Percentiles rank a stretch among this genome's conserved stretches.
Evolutionary conservation across 1,284 basidiomycete genomes (phyloP).

Genomic region (Cryptococcus jaspeensis): DNA sequence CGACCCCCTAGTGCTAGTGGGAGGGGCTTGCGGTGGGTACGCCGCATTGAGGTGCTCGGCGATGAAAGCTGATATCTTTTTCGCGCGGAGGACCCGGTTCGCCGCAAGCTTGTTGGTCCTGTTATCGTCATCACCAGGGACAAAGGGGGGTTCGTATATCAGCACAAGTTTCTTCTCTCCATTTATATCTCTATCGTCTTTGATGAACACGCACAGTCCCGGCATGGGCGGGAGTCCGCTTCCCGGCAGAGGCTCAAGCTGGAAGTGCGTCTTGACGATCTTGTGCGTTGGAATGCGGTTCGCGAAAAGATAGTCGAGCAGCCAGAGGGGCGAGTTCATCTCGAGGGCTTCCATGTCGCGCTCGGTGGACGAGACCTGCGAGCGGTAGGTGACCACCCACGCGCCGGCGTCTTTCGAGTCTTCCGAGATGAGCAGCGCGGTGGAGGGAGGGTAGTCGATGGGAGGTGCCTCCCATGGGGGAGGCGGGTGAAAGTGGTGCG

Average conservation of each 20-base stretch:
- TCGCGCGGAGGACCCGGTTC: slow-evolving; percentile 75
- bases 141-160: slow-evolving; percentile 36
- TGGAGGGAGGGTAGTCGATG: slow-evolving; percentile 63
- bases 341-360: slow-evolving; percentile 70
- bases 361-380: slow-evolving; percentile 64
- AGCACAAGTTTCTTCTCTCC: neutral
- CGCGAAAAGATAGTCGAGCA: slow-evolving; percentile 77
- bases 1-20: neutral
- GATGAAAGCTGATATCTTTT: slow-evolving; percentile 79
- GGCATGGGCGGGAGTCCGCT: slow-evolving; percentile 34
- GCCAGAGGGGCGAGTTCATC: slow-evolving; percentile 66
- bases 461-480: slow-evolving; percentile 69
- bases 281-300: slow-evolving; percentile 58
- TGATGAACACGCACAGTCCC: slow-evolving; percentile 30
- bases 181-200: neutral
- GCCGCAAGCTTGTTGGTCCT: slow-evolving; percentile 84
- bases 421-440: slow-evolving; percentile 76
- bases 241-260: slow-evolving; percentile 69
- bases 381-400: slow-evolving; percentile 76
- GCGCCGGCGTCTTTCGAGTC: slow-evolving; percentile 69
- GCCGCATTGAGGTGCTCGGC: slow-evolving; percentile 77
- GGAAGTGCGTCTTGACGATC: slow-evolving; percentile 76
- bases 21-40: neutral
- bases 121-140: too few species aligned
- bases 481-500: slow-evolving; percentile 68